Percentiles rank a stretch among this genome's conserved stretches.
Conservation (phyloP, 1,284 basidiomycete species). For the Trametes pubescens region DNA sequence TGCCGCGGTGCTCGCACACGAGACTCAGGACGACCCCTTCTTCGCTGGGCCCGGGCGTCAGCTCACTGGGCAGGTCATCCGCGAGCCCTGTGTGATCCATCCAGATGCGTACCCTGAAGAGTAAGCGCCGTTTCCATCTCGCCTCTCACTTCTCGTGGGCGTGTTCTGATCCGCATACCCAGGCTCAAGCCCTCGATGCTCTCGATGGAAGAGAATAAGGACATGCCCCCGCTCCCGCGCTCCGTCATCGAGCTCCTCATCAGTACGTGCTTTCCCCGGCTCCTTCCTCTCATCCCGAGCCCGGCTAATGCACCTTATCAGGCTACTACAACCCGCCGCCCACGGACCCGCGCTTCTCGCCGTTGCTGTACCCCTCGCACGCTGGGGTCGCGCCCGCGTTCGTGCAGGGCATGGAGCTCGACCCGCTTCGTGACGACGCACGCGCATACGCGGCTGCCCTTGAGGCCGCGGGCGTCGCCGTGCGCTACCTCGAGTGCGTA, state of each 20-base stretch:
- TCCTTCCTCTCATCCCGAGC: neutral
- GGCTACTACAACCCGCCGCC: constrained; percentile 16
- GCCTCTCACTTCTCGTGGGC: too few species aligned
- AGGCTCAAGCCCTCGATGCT: constrained; percentile 28
- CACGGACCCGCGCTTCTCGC: constrained; percentile 28
- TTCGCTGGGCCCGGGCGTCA: constrained; percentile 19
- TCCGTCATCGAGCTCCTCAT: neutral
- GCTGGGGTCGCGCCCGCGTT: constrained; percentile 34
- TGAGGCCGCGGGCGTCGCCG: constrained; percentile 32
- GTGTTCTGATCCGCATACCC: neutral
- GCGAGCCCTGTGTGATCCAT: constrained; percentile 25
- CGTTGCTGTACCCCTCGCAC: constrained; percentile 30
- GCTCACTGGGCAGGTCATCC: constrained; percentile 26
- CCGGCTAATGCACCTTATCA: neutral
- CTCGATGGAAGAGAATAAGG: constrained; percentile 35
- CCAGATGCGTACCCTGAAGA: constrained; percentile 18
- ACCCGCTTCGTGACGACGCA: constrained; percentile 38
- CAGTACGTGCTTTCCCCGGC: constrained; percentile 5
- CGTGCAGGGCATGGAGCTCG: constrained; percentile 34
- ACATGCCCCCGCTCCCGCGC: constrained; percentile 25
- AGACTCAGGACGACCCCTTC: constrained; percentile 34
- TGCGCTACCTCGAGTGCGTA: constrained; percentile 32
- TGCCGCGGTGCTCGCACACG: constrained; percentile 28
- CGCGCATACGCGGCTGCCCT: constrained; percentile 35
- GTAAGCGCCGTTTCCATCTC: constrained; percentile 9